Evolutionary conservation across 495 filamentous ascomycete species (phyloP), one percentile per base, ranked within the genome.

Genomic region (Penicillium mononematosum): DNA sequence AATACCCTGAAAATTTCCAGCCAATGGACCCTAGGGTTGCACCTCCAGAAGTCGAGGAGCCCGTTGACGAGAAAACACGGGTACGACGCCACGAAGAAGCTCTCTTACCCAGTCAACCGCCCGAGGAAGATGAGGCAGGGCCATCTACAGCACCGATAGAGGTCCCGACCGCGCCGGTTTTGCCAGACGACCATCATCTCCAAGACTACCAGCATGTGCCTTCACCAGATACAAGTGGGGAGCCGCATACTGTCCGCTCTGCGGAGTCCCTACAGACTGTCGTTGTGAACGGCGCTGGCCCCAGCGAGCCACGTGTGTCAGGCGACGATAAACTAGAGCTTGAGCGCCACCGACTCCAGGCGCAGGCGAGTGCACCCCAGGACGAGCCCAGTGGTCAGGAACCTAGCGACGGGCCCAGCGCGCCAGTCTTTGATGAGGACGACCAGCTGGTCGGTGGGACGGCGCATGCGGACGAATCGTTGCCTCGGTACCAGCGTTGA

Each of bases 241-340:
- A 62, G 14, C 63, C 73, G 31, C 71, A 74, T 49, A 63, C 70
- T n/a, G 65, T 76, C 32, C 68, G 70, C 41, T 77, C 75, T 38
- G 70, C 66, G 9, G 72, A 75, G 48, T 80, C 77, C 3, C 48
- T 74, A 25, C 72, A 79, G 55, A 76, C 73, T 2, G 62, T 75
- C 10, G 63, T 76, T 20, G 36, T 56, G 12, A 67, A 69, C 31
- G 61, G 64, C 10, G 34, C 56, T 39, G 64, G 61, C 12, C 62
- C 74, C 3, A 61, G 58, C 10, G 65, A 60, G 16, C 54, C 67
- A 19, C 56, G 67, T 22, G 59, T 51, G 1, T 55, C 58, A 14
- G 46, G 53, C n/a, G 89, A 91, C 22, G 92, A 96, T 65, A 96
- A 96, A 68, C 85, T 88, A 62, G 93, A 96, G 63, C 78, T 91